Evolutionary conservation across 2,329 filamentous ascomycete genomes (phyloP), one percentile per base, ranked within the genome.

Genomic region (Bipolaris zeicola): DNA sequence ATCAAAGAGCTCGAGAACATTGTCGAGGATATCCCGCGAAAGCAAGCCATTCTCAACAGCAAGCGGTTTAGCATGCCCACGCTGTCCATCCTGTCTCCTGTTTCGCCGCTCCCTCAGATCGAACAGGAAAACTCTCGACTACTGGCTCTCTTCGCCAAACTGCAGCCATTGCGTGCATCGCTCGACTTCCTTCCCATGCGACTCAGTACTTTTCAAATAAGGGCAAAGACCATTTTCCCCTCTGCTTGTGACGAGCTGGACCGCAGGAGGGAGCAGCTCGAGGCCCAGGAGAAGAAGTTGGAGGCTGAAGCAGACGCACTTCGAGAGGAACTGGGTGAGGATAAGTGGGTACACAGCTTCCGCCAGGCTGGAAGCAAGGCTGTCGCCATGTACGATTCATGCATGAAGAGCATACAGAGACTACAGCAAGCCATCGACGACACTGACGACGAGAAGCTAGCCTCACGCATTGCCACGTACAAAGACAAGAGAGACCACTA

Each of bases 181-280:
- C 82, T 99, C 33, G 95, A 98, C 75, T 99, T 99, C 69, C 78
- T 99, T 20, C 95, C 95, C 1, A 98, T 98, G 94, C 85, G 94
- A 50, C 79, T 99, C 14, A 92, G 91, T 0, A 90, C 90, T 42
- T 99, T 98, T 70, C 87, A 94, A 66, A 81, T 85, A 2, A 86
- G 92, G 60, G 95, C 92, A 0, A 87, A 90, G 55, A 79, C 80
- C 2, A 85, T 91, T 6, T 97, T 99, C 66, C 94, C 95, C 0
- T 95, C 90, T 7, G 93, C 94, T 0, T 97, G 93, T 65, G 87
- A 94, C 33, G 95, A 98, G 74, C 80, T 99, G 5, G 89, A 92
- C 57, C 88, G 89, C 73, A 84, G 92, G 55, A 85, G 89, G 55
- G 82, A 84, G 0, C 85, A 85, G 22, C 82, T 99, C 3, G 94